These are phyloP conservation scores for Pugionium cornutum DNA, from an alignment of 345 rosid genomes.

Conservation along the genomic window DNA sequence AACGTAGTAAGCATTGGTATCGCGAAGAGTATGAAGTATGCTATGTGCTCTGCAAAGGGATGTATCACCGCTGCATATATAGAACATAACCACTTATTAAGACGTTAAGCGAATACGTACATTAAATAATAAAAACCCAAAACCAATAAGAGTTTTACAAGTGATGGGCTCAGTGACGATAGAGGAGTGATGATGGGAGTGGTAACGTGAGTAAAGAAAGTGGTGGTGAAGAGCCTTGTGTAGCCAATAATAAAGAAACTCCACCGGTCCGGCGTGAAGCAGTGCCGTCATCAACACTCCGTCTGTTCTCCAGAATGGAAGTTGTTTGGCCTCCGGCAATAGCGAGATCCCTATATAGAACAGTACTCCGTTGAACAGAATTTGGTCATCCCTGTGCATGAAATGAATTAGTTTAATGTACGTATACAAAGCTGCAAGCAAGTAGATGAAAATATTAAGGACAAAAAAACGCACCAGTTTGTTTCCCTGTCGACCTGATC, in stretches of 20 bases:
- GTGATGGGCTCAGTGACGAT: slow-evolving; percentile 85
- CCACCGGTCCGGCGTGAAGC: slow-evolving; percentile 77
- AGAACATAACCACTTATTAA: slow-evolving; percentile 2
- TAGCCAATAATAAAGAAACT: slow-evolving; percentile 81
- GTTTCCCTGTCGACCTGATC: slow-evolving; percentile 67
- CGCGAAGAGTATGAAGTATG: slow-evolving; percentile 51
- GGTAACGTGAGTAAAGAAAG: slow-evolving; percentile 80
- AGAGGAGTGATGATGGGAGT: slow-evolving; percentile 92
- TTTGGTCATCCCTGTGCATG: slow-evolving; percentile 72
- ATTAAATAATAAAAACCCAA: neutral
- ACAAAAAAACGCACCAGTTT: slow-evolving; percentile 46
- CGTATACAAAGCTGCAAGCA: neutral
- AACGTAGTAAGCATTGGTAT: slow-evolving; percentile 43
- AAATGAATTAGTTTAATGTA: neutral
- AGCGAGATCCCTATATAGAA: slow-evolving; percentile 34
- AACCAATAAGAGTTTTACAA: slow-evolving; percentile 37
- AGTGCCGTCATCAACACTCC: slow-evolving; percentile 49
- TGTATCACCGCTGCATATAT: slow-evolving; percentile 58
- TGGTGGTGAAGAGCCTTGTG: slow-evolving; percentile 82
- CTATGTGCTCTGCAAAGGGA: slow-evolving; percentile 64
- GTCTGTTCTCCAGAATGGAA: slow-evolving; percentile 66
- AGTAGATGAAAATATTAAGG: neutral
- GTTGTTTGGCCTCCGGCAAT: slow-evolving; percentile 36
- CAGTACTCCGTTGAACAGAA: slow-evolving; percentile 55
- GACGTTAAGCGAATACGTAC: neutral